Percentiles rank a stretch among this genome's conserved stretches.
These are phyloP conservation scores for Prunus davidiana DNA, from an alignment of 306 rosid genomes.

Conservation along the genomic window DNA sequence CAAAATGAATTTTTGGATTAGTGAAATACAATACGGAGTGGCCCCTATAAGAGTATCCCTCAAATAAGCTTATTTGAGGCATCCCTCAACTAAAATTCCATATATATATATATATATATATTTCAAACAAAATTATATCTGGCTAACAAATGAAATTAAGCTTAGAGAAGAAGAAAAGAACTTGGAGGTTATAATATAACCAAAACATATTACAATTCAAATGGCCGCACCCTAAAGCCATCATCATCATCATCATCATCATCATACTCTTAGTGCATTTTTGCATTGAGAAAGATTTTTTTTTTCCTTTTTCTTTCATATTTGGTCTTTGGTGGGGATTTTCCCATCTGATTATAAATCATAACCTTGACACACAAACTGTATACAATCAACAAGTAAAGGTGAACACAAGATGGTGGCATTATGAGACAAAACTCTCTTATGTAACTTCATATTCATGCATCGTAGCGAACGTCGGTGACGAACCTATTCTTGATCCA, in stretches of 20 bases:
- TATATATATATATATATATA: too few relatives aligned
- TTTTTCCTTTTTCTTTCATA: neutral
- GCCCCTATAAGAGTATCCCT: fast-evolving
- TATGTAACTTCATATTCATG: conserved; percentile 22
- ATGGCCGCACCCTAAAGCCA: neutral
- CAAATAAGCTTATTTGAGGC: too few relatives aligned
- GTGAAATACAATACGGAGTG: too few relatives aligned
- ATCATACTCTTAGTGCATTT: neutral
- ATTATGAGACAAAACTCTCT: neutral
- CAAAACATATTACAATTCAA: neutral
- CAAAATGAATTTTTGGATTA: too few relatives aligned
- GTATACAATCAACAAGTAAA: neutral
- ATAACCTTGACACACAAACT: conserved; percentile 3
- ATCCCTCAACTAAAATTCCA: too few relatives aligned
- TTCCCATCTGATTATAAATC: too few relatives aligned
- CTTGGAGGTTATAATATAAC: neutral
- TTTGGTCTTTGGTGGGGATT: neutral
- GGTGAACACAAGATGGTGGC: neutral
- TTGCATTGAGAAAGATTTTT: neutral
- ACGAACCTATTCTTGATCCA: conserved; percentile 82
- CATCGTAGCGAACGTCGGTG: conserved; percentile 60
- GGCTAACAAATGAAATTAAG: too few relatives aligned
- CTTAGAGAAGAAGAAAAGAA: neutral
- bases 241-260: neutral
- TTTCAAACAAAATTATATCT: too few relatives aligned